A percentile compares a stretch with the other conserved stretches of the same genome.
Conservation (phyloP, 2,329 filamentous ascomycete species). For the Ascochyta clinopodiicola region DNA sequence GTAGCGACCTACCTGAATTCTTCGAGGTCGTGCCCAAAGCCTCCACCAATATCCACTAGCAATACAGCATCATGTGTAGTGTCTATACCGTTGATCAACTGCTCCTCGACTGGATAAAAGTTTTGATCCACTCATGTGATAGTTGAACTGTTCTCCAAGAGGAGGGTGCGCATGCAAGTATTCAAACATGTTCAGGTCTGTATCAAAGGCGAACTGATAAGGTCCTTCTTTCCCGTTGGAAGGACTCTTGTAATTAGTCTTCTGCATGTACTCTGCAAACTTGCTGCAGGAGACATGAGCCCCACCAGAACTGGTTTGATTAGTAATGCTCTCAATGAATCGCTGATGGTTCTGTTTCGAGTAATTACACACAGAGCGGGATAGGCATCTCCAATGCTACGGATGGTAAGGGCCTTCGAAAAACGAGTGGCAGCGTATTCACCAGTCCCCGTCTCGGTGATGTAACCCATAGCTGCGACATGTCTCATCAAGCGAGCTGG, state of each 20-base stretch:
- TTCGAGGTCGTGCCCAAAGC: slow-evolving; percentile 9
- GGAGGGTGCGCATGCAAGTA: background rate
- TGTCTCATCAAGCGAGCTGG: no score
- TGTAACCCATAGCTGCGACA: background rate
- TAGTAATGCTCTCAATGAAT: no score
- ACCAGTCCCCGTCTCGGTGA: background rate
- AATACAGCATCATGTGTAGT: background rate
- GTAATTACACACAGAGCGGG: background rate
- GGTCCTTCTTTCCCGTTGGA: background rate
- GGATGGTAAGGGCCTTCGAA: slow-evolving; percentile 7
- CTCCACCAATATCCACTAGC: slow-evolving; percentile 17
- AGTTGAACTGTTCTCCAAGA: background rate
- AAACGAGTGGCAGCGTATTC: slow-evolving; percentile 10
- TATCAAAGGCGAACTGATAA: slow-evolving; percentile 10
- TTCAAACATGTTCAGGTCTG: slow-evolving; percentile 4
- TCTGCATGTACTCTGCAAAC: slow-evolving; percentile 1
- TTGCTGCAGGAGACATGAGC: background rate
- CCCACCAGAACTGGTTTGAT: no score
- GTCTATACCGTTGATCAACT: slow-evolving; percentile 4
- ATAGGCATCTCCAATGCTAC: slow-evolving; percentile 6
- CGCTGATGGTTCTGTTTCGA: no score
- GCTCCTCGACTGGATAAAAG: slow-evolving; percentile 13
- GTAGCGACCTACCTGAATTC: no score
- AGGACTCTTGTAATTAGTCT: slow-evolving; percentile 3
- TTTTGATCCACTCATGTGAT: slow-evolving; percentile 6